Evolutionary conservation across 164 flowering plant species (phyloP).

Genomic region (Paratinospora sagittata): DNA sequence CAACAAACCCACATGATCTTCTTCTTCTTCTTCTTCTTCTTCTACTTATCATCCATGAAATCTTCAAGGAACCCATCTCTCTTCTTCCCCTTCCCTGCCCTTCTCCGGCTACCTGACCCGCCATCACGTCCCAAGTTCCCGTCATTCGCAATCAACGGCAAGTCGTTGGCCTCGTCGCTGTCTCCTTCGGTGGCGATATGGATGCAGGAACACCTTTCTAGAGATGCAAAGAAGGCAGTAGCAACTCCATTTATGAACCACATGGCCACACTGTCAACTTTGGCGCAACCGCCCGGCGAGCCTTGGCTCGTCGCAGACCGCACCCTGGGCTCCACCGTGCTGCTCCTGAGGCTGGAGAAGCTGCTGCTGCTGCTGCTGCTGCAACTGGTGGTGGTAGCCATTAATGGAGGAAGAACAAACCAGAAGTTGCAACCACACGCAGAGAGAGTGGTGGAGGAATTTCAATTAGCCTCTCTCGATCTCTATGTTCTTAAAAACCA

Average conservation of each 20-base stretch:
- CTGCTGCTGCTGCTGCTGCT: conserved; percentile 27
- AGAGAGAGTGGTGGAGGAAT: conserved; percentile 1
- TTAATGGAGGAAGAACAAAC: neutral
- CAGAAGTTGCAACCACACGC: neutral
- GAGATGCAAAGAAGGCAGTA: conserved; percentile 58
- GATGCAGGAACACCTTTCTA: conserved; percentile 70
- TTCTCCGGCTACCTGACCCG: conserved; percentile 18
- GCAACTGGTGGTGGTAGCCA: conserved; percentile 43
- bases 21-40: neutral
- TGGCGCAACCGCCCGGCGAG: conserved; percentile 31
- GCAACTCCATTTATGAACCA: conserved; percentile 64
- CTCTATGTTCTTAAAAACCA: neutral
- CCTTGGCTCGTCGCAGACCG: conserved; percentile 27
- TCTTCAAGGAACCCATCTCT: conserved; percentile 20
- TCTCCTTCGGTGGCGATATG: conserved; percentile 57
- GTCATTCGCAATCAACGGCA: conserved; percentile 54
- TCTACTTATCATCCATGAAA: conserved; percentile 14
- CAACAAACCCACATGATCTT: neutral
- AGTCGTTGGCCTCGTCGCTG: conserved; percentile 40
- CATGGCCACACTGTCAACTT: conserved; percentile 60
- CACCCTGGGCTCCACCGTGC: conserved; percentile 25
- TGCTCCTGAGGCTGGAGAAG: conserved; percentile 33
- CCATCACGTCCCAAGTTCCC: conserved; percentile 28
- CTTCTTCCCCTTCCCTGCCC: conserved; percentile 40
- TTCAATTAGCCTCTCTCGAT: neutral